These are phyloP conservation scores for Sesbania bispinosa DNA, from an alignment of 306 rosid species.

Conservation along the genomic window DNA sequence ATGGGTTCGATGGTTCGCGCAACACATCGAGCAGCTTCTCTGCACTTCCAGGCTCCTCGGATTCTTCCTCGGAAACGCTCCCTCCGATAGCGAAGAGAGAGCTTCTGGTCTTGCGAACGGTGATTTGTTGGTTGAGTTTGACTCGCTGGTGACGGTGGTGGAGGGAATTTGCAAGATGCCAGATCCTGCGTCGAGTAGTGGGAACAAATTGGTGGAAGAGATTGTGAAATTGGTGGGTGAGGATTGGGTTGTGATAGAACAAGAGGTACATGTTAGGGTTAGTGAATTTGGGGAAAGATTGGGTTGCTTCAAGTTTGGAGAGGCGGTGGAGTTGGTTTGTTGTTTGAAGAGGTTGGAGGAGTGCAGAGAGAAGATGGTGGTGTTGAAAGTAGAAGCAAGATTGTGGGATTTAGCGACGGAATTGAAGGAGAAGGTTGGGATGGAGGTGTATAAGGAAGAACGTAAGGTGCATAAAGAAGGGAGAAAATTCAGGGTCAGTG, in stretches of 20 bases:
- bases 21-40: slow-evolving; percentile 54
- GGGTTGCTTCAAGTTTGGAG: slow-evolving; percentile 54
- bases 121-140: slow-evolving; percentile 49
- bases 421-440: slow-evolving; percentile 35
- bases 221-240: slow-evolving; percentile 40
- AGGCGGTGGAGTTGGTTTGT: slow-evolving; percentile 61
- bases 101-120: slow-evolving; percentile 38
- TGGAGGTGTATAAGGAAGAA: slow-evolving; percentile 23
- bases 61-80: slow-evolving; percentile 40
- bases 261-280: slow-evolving; percentile 38
- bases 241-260: slow-evolving; percentile 37
- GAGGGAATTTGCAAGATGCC: slow-evolving; percentile 52
- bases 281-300: slow-evolving; percentile 57
- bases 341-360: slow-evolving; percentile 60
- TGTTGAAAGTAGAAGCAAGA: not conserved
- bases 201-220: slow-evolving; percentile 48
- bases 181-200: not conserved
- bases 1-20: slow-evolving; percentile 85
- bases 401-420: slow-evolving; percentile 54
- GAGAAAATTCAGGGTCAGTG: slow-evolving; percentile 15
- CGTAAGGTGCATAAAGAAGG: slow-evolving; percentile 2
- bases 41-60: slow-evolving; percentile 52
- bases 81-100: slow-evolving; percentile 32
- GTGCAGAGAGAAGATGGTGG: slow-evolving; percentile 36
- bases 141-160: slow-evolving; percentile 45